Evolutionary conservation across 345 rosid genomes (phyloP).

Genomic region (Ailanthus altissimus): DNA sequence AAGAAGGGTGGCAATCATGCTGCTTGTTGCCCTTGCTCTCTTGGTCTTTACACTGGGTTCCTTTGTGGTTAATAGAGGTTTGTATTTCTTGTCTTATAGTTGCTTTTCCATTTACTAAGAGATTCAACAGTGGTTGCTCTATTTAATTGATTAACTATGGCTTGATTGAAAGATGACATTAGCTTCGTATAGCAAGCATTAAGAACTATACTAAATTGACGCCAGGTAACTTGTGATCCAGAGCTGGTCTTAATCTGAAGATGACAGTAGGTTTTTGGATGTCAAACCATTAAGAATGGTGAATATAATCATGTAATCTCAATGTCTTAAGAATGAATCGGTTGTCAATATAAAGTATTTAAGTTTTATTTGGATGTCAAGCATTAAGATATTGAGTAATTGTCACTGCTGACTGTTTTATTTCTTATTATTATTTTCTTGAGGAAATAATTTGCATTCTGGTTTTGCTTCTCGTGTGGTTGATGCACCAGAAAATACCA

Average conservation of each 20-base stretch:
- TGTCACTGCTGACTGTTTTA: background rate
- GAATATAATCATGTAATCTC: background rate
- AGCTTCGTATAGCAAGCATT: background rate
- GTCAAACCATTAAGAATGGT: background rate
- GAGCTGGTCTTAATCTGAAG: background rate
- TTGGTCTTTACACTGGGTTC: slow-evolving; percentile 76
- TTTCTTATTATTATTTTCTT: slow-evolving; percentile 8
- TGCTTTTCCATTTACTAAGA: background rate
- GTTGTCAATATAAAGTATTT: background rate
- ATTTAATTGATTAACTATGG: background rate
- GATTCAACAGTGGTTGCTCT: background rate
- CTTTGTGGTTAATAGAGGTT: slow-evolving; percentile 67
- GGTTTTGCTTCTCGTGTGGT: slow-evolving; percentile 12
- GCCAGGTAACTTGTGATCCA: background rate
- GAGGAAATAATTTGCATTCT: slow-evolving; percentile 13
- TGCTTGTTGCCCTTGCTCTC: slow-evolving; percentile 59
- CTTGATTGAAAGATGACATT: background rate
- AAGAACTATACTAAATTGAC: background rate
- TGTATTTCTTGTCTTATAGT: slow-evolving; percentile 1
- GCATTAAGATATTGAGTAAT: background rate
- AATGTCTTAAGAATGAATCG: background rate
- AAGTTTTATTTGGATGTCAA: background rate
- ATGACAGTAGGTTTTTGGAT: background rate
- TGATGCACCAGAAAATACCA: slow-evolving; percentile 46
- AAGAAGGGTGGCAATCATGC: slow-evolving; percentile 66